Base-by-base conservation (phyloP, 257 asterid genomes). In the Ocimum tenuiflorum region DNA sequence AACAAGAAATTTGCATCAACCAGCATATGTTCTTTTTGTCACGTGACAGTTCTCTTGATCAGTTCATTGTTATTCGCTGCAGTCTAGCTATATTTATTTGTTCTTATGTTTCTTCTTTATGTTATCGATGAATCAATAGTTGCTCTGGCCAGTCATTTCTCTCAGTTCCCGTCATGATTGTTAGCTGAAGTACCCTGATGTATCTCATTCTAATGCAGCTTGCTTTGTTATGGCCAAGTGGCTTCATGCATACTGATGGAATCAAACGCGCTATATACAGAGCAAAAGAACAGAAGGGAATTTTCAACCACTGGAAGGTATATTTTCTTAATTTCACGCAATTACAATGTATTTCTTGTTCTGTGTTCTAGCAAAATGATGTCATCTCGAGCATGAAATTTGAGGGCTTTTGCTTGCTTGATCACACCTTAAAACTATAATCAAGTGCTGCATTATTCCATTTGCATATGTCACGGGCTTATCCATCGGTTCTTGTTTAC, bases 151-250 rank as follows among this genome's bases (percentile, higher is more conserved):
- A 24, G 31, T 24, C 31, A 24, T 24, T 33, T 36, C n/a, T 47
- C 36, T 42, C 57, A 8, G 29, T 75, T 63, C 57, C 49, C 15
- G 29, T 46, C 14, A 20, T 33, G 31, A 45, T 42, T 13, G 59
- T 15, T 41, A 15, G 23, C 3, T 63, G 7, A 11, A 33, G 41
- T 22, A 23, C 41, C 41, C 18, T 69, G 43, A 35, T 68, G 48
- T 70, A 38, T 49, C 60, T 36, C 60, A 54, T 68, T 61, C 36
- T 55, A 11, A 68, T 73, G 77, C 80, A 92, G 97, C 88, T 92
- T 71, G 89, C 89, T 38, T 74, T 80, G 60, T 53, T 84, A 60
- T 92, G 98, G 98, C 98, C 98, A 19, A 77, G 70, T 70, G 95
- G 97, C 29, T 64, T 82, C 74, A 89, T 92, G 95, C 86, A 86